Evolutionary conservation across 2,329 filamentous ascomycete genomes (phyloP).

Genomic region (Hypoxylon sp.): DNA sequence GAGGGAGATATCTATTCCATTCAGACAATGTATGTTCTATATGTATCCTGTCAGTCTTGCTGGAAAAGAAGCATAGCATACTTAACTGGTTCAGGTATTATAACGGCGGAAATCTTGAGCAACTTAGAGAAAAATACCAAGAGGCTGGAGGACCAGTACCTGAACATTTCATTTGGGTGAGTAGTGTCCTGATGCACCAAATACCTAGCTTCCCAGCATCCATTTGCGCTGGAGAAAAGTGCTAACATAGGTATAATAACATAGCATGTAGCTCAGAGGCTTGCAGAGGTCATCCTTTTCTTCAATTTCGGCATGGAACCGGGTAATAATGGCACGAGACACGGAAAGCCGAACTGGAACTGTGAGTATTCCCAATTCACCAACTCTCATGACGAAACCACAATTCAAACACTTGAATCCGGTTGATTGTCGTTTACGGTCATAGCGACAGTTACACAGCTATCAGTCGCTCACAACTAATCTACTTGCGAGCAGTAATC

Average conservation of each 20-base stretch:
- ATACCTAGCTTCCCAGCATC: background rate
- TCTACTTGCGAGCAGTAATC: background rate
- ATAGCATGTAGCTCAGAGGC: background rate
- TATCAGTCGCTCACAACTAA: background rate
- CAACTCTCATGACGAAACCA: background rate
- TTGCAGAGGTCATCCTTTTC: background rate
- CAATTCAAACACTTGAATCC: background rate
- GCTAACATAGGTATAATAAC: background rate
- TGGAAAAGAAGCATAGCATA: background rate
- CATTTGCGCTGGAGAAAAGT: background rate
- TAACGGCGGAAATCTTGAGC: background rate
- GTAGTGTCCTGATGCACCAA: background rate
- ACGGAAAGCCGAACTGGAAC: background rate
- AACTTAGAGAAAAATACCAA: background rate
- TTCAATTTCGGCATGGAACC: background rate
- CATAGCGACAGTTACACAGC: background rate
- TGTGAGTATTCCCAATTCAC: background rate
- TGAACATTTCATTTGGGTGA: background rate
- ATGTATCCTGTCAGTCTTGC: background rate
- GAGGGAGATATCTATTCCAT: background rate
- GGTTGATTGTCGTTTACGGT: background rate
- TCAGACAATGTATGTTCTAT: background rate
- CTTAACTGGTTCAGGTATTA: background rate
- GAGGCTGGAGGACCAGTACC: background rate
- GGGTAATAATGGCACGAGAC: background rate